These are phyloP conservation scores for Sodiomyces alkalinus DNA, from an alignment of 2,329 filamentous ascomycete genomes.

Conservation along the genomic window DNA sequence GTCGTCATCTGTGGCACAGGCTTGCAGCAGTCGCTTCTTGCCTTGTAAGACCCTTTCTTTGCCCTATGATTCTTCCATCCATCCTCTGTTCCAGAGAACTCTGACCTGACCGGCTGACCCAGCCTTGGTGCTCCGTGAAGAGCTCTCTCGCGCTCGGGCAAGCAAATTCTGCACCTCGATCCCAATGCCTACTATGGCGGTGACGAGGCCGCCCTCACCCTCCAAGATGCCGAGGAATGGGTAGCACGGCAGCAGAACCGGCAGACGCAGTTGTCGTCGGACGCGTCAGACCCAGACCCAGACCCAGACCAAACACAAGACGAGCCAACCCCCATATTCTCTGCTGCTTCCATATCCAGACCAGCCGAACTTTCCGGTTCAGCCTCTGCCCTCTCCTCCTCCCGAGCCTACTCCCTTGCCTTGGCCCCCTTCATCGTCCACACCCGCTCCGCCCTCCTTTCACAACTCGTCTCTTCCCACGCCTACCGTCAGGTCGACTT, in stretches of 20 bases:
- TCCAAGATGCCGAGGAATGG: conserved; percentile 72
- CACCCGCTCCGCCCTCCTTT: conserved; percentile 61
- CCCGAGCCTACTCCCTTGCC: conserved; percentile 68
- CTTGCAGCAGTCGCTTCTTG: conserved; percentile 63
- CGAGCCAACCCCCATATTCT: conserved; percentile 20
- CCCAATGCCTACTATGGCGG: conserved; percentile 80
- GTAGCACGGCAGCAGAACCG: conserved; percentile 21
- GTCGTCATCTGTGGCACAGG: conserved; percentile 67
- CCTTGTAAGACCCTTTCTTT: conserved; percentile 43
- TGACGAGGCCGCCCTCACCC: conserved; percentile 67
- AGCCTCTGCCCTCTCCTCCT: conserved; percentile 34
- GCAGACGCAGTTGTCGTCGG: conserved; percentile 12
- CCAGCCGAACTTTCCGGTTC: conserved; percentile 17
- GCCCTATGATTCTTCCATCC: conserved; percentile 11
- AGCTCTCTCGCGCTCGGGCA: conserved; percentile 80
- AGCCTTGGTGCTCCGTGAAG: conserved; percentile 41
- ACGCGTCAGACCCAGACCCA: too few relatives aligned
- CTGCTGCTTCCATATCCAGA: conserved; percentile 21
- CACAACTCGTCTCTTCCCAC: conserved; percentile 73
- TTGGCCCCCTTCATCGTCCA: conserved; percentile 81
- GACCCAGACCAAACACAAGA: too few relatives aligned
- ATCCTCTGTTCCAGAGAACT: conserved; percentile 2
- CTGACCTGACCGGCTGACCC: conserved; percentile 47
- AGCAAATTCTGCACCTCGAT: conserved; percentile 84
- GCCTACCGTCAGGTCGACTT: conserved; percentile 87